Base-by-base conservation (phyloP, 805 yeast species). In the Zygosaccharomyces kombuchaensis region DNA sequence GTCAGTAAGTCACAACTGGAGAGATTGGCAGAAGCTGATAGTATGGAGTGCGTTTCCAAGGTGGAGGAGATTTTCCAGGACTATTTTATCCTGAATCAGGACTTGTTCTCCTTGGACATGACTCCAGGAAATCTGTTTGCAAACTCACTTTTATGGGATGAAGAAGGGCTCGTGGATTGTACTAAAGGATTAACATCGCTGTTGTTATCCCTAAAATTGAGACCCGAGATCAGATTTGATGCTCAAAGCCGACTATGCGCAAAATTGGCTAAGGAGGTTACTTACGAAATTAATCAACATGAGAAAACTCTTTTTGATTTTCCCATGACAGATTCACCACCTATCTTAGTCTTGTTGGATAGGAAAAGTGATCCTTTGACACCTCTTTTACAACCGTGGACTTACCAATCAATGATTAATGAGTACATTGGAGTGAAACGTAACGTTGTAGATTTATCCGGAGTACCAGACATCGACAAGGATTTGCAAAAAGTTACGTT, bases 351-450 rank as follows among this genome's bases (percentile, higher is more conserved):
- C 9, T 71, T 93, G 2, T 59, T 93, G 39, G 98, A 93, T 65
- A 74, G 99, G 43, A 78, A 81, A 47, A 84, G 80, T 58, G 99
- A 93, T 66, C 97, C 99, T 2, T 72, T 91, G 10, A 91, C 99
- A 0, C 97, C 99, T 1, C 73, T 93, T 25, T 68, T 93, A 40
- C 79, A 84, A 32, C 99, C 98, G 2, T 93, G 99, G 99, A 90
- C 99, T 1, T 93, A 88, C 66, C 98, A 91, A 62, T 86, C 96
- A 2, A 91, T 93, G 98, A 87, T 93, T 13, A 96, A 91, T 63
- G 98, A 95, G 62, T 75, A 89, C 17, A 70, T 93, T 25, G 96
- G 91, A 2, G 86, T 93, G 47, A 69, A 73, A 27, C 84, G 88
- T 59, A 91, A 93, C 56, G 77, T 90, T 2, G 95, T 88, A 3